These are phyloP conservation scores for Carex scoparia DNA, from an alignment of 176 grass and related monocot genomes.

Conservation along the genomic window DNA sequence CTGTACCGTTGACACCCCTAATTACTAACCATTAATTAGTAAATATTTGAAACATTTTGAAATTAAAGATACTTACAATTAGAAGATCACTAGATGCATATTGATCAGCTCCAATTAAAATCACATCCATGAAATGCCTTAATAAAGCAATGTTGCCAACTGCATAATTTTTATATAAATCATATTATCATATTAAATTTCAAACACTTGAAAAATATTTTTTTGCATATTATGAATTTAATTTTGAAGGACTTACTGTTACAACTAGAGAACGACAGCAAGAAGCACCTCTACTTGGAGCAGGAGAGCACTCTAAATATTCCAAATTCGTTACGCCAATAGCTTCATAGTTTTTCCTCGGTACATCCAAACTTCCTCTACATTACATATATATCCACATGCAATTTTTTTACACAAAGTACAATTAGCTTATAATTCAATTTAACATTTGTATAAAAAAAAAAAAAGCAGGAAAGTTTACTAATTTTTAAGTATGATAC, in stretches of 20 bases:
- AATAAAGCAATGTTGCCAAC: slow-evolving; percentile 53
- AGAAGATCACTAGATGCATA: slow-evolving; percentile 33
- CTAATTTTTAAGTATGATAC: no score
- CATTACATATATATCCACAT: not conserved
- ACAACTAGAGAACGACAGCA: slow-evolving; percentile 42
- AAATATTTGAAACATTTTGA: not conserved
- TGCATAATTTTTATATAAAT: slow-evolving; percentile 18
- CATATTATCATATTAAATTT: no score
- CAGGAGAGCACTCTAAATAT: slow-evolving; percentile 24
- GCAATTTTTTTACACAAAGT: not conserved
- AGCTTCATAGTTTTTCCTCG: slow-evolving; percentile 22
- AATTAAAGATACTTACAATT: slow-evolving; percentile 27
- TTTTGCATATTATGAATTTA: not conserved
- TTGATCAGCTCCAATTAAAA: slow-evolving; percentile 34
- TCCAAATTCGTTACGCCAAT: slow-evolving; percentile 14
- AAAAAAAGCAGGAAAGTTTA: no score
- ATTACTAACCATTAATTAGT: not conserved
- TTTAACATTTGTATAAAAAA: not conserved
- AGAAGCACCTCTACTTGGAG: slow-evolving; percentile 27
- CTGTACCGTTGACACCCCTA: no score
- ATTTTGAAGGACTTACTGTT: slow-evolving; percentile 31
- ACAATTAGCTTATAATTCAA: not conserved
- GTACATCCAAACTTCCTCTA: slow-evolving; percentile 66
- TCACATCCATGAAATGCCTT: slow-evolving; percentile 54
- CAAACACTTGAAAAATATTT: no score